Evolutionary conservation across 768 basidiomycete species (phyloP), one percentile per base, ranked within the genome.

Genomic region (Leccinum uliginosum): DNA sequence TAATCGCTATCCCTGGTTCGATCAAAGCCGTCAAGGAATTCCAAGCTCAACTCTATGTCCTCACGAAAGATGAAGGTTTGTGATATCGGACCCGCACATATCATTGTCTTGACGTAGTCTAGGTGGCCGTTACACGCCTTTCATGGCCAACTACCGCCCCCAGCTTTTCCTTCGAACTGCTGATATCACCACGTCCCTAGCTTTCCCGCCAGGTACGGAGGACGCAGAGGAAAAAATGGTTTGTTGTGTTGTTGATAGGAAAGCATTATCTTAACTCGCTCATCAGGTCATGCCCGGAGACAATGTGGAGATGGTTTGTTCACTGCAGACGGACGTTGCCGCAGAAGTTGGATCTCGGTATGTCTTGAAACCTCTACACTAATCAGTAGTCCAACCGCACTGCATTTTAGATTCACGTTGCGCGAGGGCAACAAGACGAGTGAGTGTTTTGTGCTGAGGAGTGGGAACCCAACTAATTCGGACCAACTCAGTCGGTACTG

Each of bases 21-120:
- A 91, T 98, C 76, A 96, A 94, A 75, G 80, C 91, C n/a, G 87
- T 89, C 65, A 94, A 89, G 79, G 91, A 91, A 75, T 96, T 98
- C 81, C 82, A 86, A 73, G 94, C 96, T 51, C 91, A 94, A 67
- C 82, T 98, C 65, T 98, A 98, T 71, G 83, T 71, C 38, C 70
- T 71, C 32, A 71, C 72, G 44, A 65, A 71, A 19, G 70, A 71
- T 30, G 70, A 71, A 59, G 69, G 69, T 89, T 62, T 30, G 82
- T 74, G 6, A 24, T n/a, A 34, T 26, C 21, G 45, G 38, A 14
- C 19, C n/a, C 27, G 46, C 47, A 90, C 89, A 79, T 91, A 75
- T 61, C 66, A 53, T 21, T 46, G 6, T 48, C n/a, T 12, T 58
- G 49, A 65, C 51, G 23, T 10, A 12, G 50, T 48, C 32, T 50